A percentile compares a stretch with the other conserved stretches of the same genome.
Conservation (phyloP, 2,329 filamentous ascomycete genomes). For the Clarireedia paspali region DNA sequence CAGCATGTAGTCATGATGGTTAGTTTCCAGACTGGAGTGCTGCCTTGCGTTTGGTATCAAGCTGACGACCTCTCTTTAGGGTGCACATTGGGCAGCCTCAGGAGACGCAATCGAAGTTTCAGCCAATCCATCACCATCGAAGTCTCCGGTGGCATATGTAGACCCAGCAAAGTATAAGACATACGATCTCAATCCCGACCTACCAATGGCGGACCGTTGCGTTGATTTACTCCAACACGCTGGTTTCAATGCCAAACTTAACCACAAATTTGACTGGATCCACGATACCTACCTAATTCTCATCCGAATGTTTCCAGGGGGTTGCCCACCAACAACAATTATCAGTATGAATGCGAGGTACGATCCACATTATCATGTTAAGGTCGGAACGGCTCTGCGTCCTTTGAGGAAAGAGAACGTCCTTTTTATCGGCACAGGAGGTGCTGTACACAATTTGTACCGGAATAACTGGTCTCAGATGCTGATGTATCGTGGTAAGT, state of each 20-base stretch:
- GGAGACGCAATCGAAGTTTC: conserved; percentile 51
- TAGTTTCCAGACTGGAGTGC: conserved; percentile 7
- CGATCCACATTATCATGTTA: conserved; percentile 48
- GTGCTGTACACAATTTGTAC: conserved; percentile 64
- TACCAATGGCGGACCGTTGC: conserved; percentile 42
- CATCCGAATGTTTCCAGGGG: conserved; percentile 59
- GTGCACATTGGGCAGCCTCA: conserved; percentile 57
- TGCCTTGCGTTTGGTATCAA: background rate
- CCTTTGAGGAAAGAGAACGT: conserved; percentile 46
- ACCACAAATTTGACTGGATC: conserved; percentile 60
- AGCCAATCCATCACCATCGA: conserved; percentile 50
- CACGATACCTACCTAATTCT: conserved; percentile 64
- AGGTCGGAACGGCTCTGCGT: conserved; percentile 48
- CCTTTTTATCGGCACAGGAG: conserved; percentile 51
- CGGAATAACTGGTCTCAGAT: conserved; percentile 60
- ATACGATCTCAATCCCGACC: conserved; percentile 54
- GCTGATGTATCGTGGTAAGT: conserved; percentile 32
- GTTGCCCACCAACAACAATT: conserved; percentile 59
- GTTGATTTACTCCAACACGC: conserved; percentile 40
- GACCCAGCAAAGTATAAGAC: conserved; percentile 55
- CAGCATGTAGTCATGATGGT: conserved; percentile 62
- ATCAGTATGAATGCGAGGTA: conserved; percentile 47
- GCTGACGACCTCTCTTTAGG: conserved; percentile 31
- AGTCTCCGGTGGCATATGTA: conserved; percentile 59
- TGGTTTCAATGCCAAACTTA: conserved; percentile 46